Conservation (phyloP, 106 monocot genomes). For the Hemerocallis citrina region DNA sequence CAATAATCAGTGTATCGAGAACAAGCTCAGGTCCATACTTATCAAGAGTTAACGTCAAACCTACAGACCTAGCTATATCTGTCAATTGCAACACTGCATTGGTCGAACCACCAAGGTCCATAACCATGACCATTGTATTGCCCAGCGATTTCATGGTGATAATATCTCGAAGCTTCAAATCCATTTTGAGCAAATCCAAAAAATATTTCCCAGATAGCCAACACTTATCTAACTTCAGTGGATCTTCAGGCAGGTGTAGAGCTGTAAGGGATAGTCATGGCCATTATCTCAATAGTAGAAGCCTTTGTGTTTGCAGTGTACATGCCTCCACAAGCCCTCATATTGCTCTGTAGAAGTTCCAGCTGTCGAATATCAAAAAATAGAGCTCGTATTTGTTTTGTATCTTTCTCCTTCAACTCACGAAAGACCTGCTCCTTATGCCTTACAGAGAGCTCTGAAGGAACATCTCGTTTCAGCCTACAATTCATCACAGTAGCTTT, state of each 20-base stretch:
- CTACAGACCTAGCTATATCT: constrained; percentile 94
- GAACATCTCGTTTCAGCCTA: too few species aligned
- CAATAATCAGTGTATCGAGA: too few species aligned
- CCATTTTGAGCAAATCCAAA: constrained; percentile 76
- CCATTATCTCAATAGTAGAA: constrained; percentile 91
- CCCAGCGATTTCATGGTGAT: constrained; percentile 77
- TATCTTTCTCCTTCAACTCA: too few species aligned
- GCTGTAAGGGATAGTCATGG: constrained; percentile 53
- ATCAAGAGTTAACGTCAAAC: constrained; percentile 68
- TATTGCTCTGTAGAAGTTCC: too few species aligned
- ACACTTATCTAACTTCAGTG: constrained; percentile 83
- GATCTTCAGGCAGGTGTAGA: constrained; percentile 91
- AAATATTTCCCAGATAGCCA: constrained; percentile 79
- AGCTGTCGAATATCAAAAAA: too few species aligned
- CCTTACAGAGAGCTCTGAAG: too few species aligned
- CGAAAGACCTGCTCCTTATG: too few species aligned
- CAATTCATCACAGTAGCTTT: constrained; percentile 89
- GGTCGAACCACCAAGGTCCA: constrained; percentile 92
- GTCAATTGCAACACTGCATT: constrained; percentile 94
- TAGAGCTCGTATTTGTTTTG: too few species aligned
- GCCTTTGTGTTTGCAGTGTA: too few species aligned
- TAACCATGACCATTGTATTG: constrained; percentile 85
- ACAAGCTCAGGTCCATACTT: too few species aligned
- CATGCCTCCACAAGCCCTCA: constrained; percentile 95
- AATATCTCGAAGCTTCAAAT: constrained; percentile 82